Evolutionary conservation across 2,329 filamentous ascomycete species (phyloP), one percentile per base, ranked within the genome.

Genomic region (Pseudogymnoascus sp.): DNA sequence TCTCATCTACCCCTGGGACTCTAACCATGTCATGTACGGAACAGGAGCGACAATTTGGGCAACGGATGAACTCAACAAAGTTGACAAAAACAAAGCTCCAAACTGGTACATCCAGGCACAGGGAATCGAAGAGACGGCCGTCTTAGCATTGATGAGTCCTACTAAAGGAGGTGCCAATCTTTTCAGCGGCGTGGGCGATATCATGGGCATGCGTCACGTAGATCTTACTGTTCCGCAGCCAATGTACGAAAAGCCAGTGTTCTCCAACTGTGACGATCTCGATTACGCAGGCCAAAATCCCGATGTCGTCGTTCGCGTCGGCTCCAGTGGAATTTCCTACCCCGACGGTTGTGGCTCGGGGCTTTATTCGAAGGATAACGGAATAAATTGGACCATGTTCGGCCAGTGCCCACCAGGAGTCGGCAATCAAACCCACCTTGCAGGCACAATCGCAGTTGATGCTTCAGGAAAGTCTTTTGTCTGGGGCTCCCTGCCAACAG

Each of bases 61-160:
- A 9, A 27, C 25, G 12, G 25, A 37, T 42, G 27, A 36, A 59
- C 60, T 65, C 18, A 42, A 48, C 36, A 62, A 48, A 52, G 60
- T 61, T 27, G 62, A 63, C 10, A 58, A 39, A 5, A 60, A 65
- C n/a, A 33, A 36, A 45, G 62, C 52, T 31, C 62, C 63, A 37
- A 42, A 58, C 7, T 65, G 63, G 63, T 65, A 65, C 15, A 61
- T 65, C 21, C 60, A 69, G 9, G 69, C 69, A 12, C 64, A 65
- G 31, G 69, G 69, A 1, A 66, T 70, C 6, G 69, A 71, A 59
- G 69, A 71, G 59, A 66, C 61, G 35, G 61, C 68, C 10, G 66
- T 68, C 9, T 58, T 64, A 12, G 48, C 62, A 33, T 63, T 71
- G 1, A 60, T 68, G n/a, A 61, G 62, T 2, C 60, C 60, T 15